A percentile compares a stretch with the other conserved stretches of the same genome.
Conservation (phyloP, 83 land plant genomes). For the Isoetes engelmannii region DNA sequence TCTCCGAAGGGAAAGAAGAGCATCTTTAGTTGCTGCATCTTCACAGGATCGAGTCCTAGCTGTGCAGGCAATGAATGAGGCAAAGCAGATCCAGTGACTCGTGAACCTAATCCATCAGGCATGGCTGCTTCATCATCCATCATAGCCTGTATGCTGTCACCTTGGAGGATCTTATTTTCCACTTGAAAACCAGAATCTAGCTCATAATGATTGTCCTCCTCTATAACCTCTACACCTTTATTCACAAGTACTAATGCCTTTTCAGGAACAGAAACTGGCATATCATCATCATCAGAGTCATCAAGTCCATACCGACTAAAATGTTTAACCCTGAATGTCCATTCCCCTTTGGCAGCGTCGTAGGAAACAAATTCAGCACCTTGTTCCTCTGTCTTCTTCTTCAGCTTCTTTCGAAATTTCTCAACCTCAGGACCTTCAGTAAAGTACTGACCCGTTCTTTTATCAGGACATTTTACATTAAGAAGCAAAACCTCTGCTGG, state of each 20-base stretch:
- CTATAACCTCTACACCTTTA: no score
- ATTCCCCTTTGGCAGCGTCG: slow-evolving; percentile 73
- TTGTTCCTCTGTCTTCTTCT: slow-evolving; percentile 74
- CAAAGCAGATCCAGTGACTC: slow-evolving; percentile 30
- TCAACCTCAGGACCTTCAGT: slow-evolving; percentile 65
- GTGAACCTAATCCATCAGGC: slow-evolving; percentile 18
- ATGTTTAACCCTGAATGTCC: slow-evolving; percentile 85
- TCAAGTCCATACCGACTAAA: slow-evolving; percentile 61
- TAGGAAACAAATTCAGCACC: slow-evolving; percentile 88
- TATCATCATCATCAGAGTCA: slow-evolving; percentile 63
- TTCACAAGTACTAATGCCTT: slow-evolving; percentile 14
- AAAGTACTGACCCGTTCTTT: slow-evolving; percentile 65
- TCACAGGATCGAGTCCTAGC: slow-evolving; percentile 80
- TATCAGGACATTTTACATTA: slow-evolving; percentile 73
- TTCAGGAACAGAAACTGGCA: slow-evolving; percentile 28
- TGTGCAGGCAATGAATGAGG: slow-evolving; percentile 92
- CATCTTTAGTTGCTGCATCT: slow-evolving; percentile 85
- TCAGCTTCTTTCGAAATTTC: slow-evolving; percentile 72
- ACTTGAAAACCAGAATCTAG: no score
- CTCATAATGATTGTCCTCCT: no score
- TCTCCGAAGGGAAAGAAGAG: slow-evolving; percentile 65
- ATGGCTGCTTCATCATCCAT: slow-evolving; percentile 16
- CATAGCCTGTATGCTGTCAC: slow-evolving; percentile 1
- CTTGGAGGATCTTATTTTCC: no score
- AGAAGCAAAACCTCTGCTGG: slow-evolving; percentile 86